Evolutionary conservation across 768 basidiomycete species (phyloP), one percentile per base, ranked within the genome.

Genomic region (Trametopsis cervina): DNA sequence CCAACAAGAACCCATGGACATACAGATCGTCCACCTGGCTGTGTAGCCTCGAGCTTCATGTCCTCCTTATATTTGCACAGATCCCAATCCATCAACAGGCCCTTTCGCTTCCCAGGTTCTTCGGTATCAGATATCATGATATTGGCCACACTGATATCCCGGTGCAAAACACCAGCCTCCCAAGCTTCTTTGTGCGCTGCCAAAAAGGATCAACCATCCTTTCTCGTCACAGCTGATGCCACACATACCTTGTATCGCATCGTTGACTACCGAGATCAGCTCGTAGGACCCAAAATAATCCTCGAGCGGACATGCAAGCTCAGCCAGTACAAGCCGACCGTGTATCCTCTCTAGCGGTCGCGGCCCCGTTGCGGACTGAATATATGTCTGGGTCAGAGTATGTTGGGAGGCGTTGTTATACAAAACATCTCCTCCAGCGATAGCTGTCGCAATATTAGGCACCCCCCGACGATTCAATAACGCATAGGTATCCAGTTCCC

Each of bases 81-180:
- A 24, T 48, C 47, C 47, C 47, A 48, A 26, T 48, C 47, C 21
- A 18, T 48, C 20, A 48, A 24, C n/a, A 48, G 42, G 15, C 47
- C 47, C 10, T 38, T 10, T 4, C 21, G 15, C 21, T 26, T 17
- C 4, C 15, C 20, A 12, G 18, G 15, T 10, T 27, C 26, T 12
- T 44, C 44, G 20, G 11, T 35, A 23, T 29, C 18, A 26, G 25
- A 10, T 10, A 44, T 44, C 36, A 46, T 38, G 36, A 46, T 46
- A 26, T 46, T 46, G 4, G 3, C 40, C 5, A 22, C 24, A 23
- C 47, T 48, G 9, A 48, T 27, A 22, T 48, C 26, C 17, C 38
- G 4, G 35, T 48, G 47, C 3, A 48, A 25, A 42, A 48, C 24
- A 4, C 21, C 10, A 17, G 47, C 47, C 18, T 40, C 36, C 36